Evolutionary conservation across 306 rosid genomes (phyloP).

Genomic region (Medicago lupulina): DNA sequence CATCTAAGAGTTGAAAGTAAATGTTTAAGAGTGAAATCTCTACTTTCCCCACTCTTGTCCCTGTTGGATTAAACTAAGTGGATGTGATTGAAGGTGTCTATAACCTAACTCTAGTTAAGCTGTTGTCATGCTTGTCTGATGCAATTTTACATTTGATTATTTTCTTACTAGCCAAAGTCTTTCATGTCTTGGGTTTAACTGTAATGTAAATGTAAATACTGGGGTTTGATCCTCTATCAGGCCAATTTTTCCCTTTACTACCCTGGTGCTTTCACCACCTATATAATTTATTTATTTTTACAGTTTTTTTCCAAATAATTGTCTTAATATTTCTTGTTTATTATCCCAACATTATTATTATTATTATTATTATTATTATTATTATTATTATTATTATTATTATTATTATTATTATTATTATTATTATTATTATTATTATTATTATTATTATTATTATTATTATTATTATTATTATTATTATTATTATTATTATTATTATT

Average conservation of each 20-base stretch:
- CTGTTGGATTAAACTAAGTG: constrained; percentile 22
- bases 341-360: constrained; percentile 5
- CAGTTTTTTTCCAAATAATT: constrained; percentile 19
- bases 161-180: not conserved
- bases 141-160: constrained; percentile 20
- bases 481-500: not conserved
- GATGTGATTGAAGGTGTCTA: constrained; percentile 33
- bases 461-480: not conserved
- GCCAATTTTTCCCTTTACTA: constrained; percentile 8
- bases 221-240: constrained; percentile 29
- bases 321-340: constrained; percentile 13
- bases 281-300: not conserved
- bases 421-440: not conserved
- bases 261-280: constrained; percentile 18
- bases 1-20: constrained; percentile 30
- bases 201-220: constrained; percentile 5
- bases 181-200: constrained; percentile 11
- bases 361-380: not conserved
- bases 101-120: constrained; percentile 25
- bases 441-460: not conserved
- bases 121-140: constrained; percentile 22
- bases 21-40: not conserved
- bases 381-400: not conserved
- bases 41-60: constrained; percentile 17
- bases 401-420: not conserved